These are phyloP conservation scores for Sarcomyxa edulis DNA, from an alignment of 768 basidiomycete genomes.

Conservation along the genomic window DNA sequence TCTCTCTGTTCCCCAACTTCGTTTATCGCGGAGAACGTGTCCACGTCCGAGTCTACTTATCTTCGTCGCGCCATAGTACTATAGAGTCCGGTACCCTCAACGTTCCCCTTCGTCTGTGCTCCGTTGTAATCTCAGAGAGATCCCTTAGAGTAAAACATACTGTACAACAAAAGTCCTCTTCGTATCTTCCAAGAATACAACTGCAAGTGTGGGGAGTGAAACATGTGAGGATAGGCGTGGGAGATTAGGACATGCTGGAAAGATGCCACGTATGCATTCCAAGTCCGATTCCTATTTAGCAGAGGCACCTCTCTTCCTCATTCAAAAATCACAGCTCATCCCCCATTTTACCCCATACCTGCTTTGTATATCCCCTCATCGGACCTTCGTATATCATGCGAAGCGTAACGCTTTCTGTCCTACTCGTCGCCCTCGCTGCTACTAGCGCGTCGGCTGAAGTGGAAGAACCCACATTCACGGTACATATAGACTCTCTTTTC, in stretches of 20 bases:
- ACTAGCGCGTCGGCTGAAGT: conserved; percentile 60
- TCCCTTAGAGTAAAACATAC: too few relatives aligned
- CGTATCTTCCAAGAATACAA: too few relatives aligned
- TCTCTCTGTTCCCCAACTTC: too few relatives aligned
- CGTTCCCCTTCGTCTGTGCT: too few relatives aligned
- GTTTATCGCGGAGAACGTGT: too few relatives aligned
- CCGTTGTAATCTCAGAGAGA: too few relatives aligned
- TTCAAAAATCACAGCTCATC: conserved; percentile 25
- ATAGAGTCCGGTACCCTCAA: too few relatives aligned
- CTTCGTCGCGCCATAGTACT: too few relatives aligned
- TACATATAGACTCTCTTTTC: background rate
- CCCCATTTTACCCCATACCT: background rate
- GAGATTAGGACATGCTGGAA: conserved; percentile 18
- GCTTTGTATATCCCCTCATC: conserved; percentile 13
- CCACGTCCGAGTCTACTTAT: too few relatives aligned
- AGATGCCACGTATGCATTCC: conserved; percentile 40
- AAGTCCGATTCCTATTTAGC: too few relatives aligned
- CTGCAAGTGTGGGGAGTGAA: too few relatives aligned
- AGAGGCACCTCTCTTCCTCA: background rate
- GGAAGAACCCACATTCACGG: conserved; percentile 67
- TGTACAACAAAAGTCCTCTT: too few relatives aligned
- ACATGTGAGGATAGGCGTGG: conserved; percentile 32
- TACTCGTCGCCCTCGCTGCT: conserved; percentile 53
- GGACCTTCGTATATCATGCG: conserved; percentile 82
- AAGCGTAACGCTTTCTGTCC: conserved; percentile 79